Percentiles rank a stretch among this genome's conserved stretches.
Conservation (phyloP, 331 rosid species). For the Telfairia occidentalis region DNA sequence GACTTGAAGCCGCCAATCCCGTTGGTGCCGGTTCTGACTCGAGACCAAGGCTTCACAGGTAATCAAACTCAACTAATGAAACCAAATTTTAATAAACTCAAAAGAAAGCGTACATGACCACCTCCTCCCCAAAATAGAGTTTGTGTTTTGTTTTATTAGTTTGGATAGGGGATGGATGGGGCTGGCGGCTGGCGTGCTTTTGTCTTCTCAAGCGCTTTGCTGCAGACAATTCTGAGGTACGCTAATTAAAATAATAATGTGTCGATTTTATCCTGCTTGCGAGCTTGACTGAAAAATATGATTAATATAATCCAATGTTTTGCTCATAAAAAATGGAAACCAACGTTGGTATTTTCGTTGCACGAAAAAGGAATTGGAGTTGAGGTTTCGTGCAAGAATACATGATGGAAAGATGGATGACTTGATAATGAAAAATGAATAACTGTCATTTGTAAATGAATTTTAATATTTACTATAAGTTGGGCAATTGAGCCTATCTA, state of each 20-base stretch:
- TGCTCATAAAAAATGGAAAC: neutral
- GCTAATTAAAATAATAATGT: neutral
- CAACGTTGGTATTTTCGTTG: neutral
- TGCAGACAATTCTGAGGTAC: neutral
- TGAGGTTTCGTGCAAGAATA: neutral
- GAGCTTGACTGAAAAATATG: neutral
- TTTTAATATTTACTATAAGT: too few relatives aligned
- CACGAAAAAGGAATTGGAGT: neutral
- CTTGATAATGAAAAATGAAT: too few relatives aligned
- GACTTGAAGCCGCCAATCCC: conserved; percentile 15
- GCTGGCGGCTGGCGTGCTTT: neutral
- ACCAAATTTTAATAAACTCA: conserved; percentile 23
- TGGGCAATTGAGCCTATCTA: too few relatives aligned
- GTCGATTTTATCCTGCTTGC: neutral
- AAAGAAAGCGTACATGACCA: conserved; percentile 13
- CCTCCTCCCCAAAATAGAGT: neutral
- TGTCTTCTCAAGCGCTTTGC: neutral
- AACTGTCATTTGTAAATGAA: too few relatives aligned
- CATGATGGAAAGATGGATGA: too few relatives aligned
- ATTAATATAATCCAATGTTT: neutral
- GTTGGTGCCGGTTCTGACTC: conserved; percentile 3
- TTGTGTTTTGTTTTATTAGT: neutral
- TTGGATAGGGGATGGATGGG: neutral
- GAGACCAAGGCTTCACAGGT: conserved; percentile 5
- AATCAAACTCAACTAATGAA: conserved; percentile 23